A percentile compares a stretch with the other conserved stretches of the same genome.
Evolutionary conservation across 1,284 basidiomycete genomes (phyloP).

Genomic region (Psilocybe mexicana): DNA sequence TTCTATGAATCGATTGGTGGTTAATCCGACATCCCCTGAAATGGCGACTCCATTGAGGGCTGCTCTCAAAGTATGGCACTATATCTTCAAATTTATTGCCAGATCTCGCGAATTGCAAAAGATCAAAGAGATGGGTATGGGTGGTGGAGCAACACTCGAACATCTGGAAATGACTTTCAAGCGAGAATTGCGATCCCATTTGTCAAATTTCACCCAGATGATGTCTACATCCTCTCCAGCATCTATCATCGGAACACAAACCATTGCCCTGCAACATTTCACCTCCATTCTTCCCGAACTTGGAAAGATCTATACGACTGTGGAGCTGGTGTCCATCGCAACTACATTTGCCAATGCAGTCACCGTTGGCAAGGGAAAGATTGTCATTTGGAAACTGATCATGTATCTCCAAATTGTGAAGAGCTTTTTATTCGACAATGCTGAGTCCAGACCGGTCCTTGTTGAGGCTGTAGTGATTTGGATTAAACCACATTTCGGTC

Average conservation of each 20-base stretch:
- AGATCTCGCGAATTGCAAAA: slow-evolving; percentile 88
- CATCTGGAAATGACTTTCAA: slow-evolving; percentile 88
- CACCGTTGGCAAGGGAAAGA: slow-evolving; percentile 78
- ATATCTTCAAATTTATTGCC: slow-evolving; percentile 93
- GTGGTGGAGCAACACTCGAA: slow-evolving; percentile 77
- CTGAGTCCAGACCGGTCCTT: slow-evolving; percentile 77
- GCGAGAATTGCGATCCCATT: slow-evolving; percentile 74
- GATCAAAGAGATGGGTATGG: slow-evolving; percentile 74
- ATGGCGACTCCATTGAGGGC: slow-evolving; percentile 80
- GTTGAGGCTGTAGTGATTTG: slow-evolving; percentile 89
- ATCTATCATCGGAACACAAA: slow-evolving; percentile 94
- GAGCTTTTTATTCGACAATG: slow-evolving; percentile 84
- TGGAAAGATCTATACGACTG: slow-evolving; percentile 73
- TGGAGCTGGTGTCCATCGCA: slow-evolving; percentile 84
- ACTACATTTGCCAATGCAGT: slow-evolving; percentile 89
- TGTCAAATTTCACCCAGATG: slow-evolving; percentile 84
- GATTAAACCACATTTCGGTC: slow-evolving; percentile 95
- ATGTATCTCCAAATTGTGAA: slow-evolving; percentile 92
- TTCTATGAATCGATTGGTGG: slow-evolving; percentile 84
- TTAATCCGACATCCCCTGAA: slow-evolving; percentile 73
- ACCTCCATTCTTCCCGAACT: slow-evolving; percentile 91
- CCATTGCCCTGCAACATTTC: slow-evolving; percentile 91
- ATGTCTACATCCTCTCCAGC: slow-evolving; percentile 82
- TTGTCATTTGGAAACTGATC: slow-evolving; percentile 91
- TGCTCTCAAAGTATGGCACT: slow-evolving; percentile 95